A percentile compares a stretch with the other conserved stretches of the same genome.
Conservation (phyloP, 768 basidiomycete genomes). For the Candolleomyces efflorescens region DNA sequence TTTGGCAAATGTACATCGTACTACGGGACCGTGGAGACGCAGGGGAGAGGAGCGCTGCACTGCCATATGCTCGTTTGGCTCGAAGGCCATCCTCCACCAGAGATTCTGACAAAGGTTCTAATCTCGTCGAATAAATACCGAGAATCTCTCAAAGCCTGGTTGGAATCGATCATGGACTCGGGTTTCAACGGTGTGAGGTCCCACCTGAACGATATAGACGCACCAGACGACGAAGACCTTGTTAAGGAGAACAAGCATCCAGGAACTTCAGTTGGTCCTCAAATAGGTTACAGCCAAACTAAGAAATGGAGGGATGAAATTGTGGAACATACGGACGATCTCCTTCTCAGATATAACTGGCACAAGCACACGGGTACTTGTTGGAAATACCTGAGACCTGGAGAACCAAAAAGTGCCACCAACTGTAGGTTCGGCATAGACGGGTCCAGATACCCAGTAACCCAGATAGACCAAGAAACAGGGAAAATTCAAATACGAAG, state of each 20-base stretch:
- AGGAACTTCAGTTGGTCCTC: background rate
- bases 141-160: background rate
- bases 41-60: background rate
- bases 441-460: background rate
- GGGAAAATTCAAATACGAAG: background rate
- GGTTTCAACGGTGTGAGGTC: background rate
- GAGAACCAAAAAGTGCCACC: background rate
- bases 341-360: background rate
- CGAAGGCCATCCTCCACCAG: background rate
- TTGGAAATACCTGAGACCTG: background rate
- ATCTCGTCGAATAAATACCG: background rate
- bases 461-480: background rate
- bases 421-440: background rate
- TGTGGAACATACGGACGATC: background rate
- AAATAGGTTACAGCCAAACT: too few species aligned
- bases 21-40: background rate
- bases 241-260: background rate
- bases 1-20: background rate
- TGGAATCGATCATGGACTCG: background rate
- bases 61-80: constrained; percentile 2
- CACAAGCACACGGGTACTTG: background rate
- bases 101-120: background rate
- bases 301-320: background rate
- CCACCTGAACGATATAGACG: background rate
- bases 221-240: background rate